Evolutionary conservation across 768 basidiomycete genomes (phyloP), one percentile per base, ranked within the genome.

Genomic region (Suillus fuscotomentosus): DNA sequence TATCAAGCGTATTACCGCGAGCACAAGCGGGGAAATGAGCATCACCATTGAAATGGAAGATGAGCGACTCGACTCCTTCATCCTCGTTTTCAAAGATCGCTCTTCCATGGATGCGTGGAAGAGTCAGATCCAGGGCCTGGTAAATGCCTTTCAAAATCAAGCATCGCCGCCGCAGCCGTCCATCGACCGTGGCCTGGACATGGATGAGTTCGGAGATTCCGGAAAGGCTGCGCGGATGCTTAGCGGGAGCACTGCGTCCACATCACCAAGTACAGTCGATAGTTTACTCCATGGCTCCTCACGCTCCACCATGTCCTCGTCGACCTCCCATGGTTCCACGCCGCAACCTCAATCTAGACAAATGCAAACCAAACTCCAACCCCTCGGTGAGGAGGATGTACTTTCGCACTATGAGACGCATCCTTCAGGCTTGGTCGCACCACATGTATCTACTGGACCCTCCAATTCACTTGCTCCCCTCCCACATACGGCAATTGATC

Each of bases 1-100:
- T 77, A 95, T 99, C 77, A 90, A 90, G 69, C 88, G 90, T 61
- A 91, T 99, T 61, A 88, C 88, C 36, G 91, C 95, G 64, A 88
- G 88, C 41, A 90, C 89, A 3, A 82, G 86, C 10, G 89, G 89
- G 41, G 96, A 97, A 75, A 84, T 97, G 80, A 96, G 94, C 73
- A 83, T 99, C 66, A 97, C 97, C 5, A 97, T 99, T 71, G 91
- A 94, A 70, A 98, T 99, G 95, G 94, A 95, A 78, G 97, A 99
- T 73, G 94, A 97, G 72, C 82, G 84, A 42, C 81, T 97, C 62
- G 96, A 97, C 66, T 92, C 91, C 60, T 99, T 99, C 79, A 97
- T 98, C 76, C 84, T 99, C 55, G 90, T 95, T 70, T 99, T 97
- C 84, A 91, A 90, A 72, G 94, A 99, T 62, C 87, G 92, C 38